These are phyloP conservation scores for Patellaria atrata DNA, from an alignment of 495 filamentous ascomycete genomes.

Conservation along the genomic window DNA sequence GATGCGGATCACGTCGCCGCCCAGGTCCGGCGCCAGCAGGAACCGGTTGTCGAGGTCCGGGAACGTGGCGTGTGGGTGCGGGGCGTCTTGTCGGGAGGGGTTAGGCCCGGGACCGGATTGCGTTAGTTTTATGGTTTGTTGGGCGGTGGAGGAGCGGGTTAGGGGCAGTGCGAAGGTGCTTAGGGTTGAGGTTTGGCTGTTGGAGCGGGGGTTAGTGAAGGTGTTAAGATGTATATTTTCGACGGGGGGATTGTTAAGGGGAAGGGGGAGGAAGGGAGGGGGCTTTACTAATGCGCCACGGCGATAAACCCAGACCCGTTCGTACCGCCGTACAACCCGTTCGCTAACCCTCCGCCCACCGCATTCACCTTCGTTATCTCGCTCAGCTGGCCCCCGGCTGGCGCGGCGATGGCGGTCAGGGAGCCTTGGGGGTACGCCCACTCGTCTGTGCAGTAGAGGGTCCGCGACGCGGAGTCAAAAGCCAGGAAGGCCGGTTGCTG, in stretches of 20 bases:
- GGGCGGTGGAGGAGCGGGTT: not conserved
- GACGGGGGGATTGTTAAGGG: no score
- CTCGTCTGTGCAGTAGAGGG: slow-evolving; percentile 15
- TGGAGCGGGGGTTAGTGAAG: not conserved
- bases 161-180: slow-evolving; percentile 10
- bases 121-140: slow-evolving; percentile 5
- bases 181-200: slow-evolving; percentile 5
- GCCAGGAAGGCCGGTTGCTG: slow-evolving; percentile 11
- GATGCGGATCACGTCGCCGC: slow-evolving; percentile 10
- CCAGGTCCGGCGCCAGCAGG: slow-evolving; percentile 7
- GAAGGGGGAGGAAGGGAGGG: no score
- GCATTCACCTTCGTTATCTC: slow-evolving; percentile 3
- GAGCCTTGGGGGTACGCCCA: no score
- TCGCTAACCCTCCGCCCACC: not conserved
- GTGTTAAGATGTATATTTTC: no score
- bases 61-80: slow-evolving; percentile 5
- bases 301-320: slow-evolving; percentile 8
- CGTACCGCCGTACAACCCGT: slow-evolving; percentile 5
- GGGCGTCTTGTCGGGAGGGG: slow-evolving; percentile 5
- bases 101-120: slow-evolving; percentile 4
- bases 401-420: no score
- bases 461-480: slow-evolving; percentile 2
- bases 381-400: no score
- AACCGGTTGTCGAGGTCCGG: slow-evolving; percentile 7
- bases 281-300: slow-evolving; percentile 11